Evolutionary conservation across 495 filamentous ascomycete species (phyloP).

Genomic region (Eremomyces bilateralis): DNA sequence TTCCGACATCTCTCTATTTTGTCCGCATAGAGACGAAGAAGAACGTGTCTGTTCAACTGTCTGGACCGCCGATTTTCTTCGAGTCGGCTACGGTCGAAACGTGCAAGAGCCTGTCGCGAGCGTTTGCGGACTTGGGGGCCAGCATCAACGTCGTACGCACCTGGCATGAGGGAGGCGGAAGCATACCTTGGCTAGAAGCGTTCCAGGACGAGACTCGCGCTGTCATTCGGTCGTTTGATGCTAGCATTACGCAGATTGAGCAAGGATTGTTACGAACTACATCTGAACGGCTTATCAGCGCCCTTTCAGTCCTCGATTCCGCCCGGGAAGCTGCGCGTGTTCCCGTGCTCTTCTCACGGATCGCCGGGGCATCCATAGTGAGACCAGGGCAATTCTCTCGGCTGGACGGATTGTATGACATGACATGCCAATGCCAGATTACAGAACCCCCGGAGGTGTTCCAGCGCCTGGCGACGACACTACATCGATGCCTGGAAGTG

Average conservation of each 20-base stretch:
- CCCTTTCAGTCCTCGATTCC: slow-evolving; percentile 41
- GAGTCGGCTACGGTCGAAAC: neutral
- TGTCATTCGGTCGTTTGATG: slow-evolving; percentile 24
- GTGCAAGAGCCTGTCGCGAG: slow-evolving; percentile 23
- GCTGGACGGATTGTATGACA: slow-evolving; percentile 57
- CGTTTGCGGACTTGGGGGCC: slow-evolving; percentile 24
- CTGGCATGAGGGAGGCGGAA: slow-evolving; percentile 22
- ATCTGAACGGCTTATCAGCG: slow-evolving; percentile 21
- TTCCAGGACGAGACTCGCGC: slow-evolving; percentile 28
- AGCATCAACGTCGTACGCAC: slow-evolving; percentile 26
- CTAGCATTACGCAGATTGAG: slow-evolving; percentile 23
- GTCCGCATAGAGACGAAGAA: slow-evolving; percentile 12
- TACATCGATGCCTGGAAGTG: slow-evolving; percentile 63
- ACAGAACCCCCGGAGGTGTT: slow-evolving; percentile 39
- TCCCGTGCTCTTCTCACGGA: slow-evolving; percentile 34
- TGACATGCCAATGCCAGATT: slow-evolving; percentile 44
- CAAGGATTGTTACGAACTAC: slow-evolving; percentile 21
- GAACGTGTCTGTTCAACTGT: no score
- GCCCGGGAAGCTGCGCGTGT: slow-evolving; percentile 22
- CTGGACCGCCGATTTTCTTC: neutral
- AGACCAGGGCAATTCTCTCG: no score
- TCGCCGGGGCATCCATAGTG: no score
- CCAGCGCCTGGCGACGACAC: slow-evolving; percentile 37
- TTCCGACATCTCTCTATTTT: slow-evolving; percentile 9
- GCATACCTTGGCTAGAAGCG: slow-evolving; percentile 29